A percentile compares a stretch with the other conserved stretches of the same genome.
phyloP scores from a whole-genome alignment of 1,284 basidiomycete genomes.

The Taiwanofungus camphoratus region DNA sequence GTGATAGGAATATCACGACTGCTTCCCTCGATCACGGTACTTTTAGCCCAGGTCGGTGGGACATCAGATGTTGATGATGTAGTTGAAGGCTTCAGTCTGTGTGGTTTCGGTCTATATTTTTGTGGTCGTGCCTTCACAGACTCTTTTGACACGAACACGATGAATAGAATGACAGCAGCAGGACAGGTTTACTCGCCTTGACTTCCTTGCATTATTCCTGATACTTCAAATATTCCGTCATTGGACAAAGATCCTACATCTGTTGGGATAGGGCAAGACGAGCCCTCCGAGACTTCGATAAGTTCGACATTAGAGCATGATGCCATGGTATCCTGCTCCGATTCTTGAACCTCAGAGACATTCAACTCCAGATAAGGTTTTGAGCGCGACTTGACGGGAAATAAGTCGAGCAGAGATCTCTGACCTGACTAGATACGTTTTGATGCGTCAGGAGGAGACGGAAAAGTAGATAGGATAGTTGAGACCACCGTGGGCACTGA shows the following conservation, averaged over 20 bases:
- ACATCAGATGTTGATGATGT: background rate
- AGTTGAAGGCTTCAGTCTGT: background rate
- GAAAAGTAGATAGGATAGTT: background rate
- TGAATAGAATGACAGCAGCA: too few relatives aligned
- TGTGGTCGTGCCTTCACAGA: too few relatives aligned
- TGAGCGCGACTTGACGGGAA: slow-evolving; percentile 11
- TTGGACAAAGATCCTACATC: slow-evolving; percentile 5
- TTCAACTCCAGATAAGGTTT: too few relatives aligned
- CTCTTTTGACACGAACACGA: too few relatives aligned
- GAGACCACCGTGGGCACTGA: slow-evolving; percentile 5
- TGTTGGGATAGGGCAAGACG: slow-evolving; percentile 11
- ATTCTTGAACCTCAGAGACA: too few relatives aligned
- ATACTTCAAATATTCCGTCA: background rate
- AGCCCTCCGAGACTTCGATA: slow-evolving; percentile 4
- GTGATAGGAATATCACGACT: slow-evolving; percentile 23
- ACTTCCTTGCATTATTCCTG: background rate
- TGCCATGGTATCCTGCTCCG: too few relatives aligned
- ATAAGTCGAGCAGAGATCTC: slow-evolving; percentile 17
- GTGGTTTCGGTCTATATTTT: background rate
- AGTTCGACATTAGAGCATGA: slow-evolving; percentile 15
- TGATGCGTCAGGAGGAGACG: too few relatives aligned
- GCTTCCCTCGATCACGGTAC: slow-evolving; percentile 7
- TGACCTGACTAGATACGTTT: slow-evolving; percentile 19
- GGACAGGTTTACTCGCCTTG: slow-evolving; percentile 1
- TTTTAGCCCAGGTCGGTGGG: background rate